phyloP scores from a whole-genome alignment of 129 eudicot species.

The Logfia minima region DNA sequence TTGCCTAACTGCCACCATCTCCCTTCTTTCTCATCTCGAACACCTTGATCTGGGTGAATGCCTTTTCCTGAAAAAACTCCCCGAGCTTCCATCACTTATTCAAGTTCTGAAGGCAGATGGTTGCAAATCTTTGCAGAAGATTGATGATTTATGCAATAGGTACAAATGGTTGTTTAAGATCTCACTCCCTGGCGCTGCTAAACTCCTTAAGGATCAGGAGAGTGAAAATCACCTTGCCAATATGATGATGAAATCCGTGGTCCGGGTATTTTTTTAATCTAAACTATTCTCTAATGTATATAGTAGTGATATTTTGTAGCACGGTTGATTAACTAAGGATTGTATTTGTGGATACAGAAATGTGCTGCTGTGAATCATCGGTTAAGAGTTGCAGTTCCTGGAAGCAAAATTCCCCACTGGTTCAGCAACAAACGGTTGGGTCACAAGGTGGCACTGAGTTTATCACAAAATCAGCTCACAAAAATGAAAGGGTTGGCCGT shows the following conservation, averaged over 20 bases:
- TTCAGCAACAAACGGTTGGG: slow-evolving; percentile 6
- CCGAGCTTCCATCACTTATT: slow-evolving; percentile 18
- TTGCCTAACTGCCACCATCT: not conserved
- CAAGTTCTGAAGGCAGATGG: slow-evolving; percentile 25
- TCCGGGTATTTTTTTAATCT: slow-evolving; percentile 12
- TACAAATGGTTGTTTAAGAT: slow-evolving; percentile 15
- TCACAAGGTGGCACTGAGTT: not conserved
- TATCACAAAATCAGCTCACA: slow-evolving; percentile 13
- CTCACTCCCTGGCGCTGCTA: slow-evolving; percentile 1
- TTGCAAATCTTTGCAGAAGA: slow-evolving; percentile 14
- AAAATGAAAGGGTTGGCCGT: slow-evolving; percentile 14
- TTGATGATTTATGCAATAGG: slow-evolving; percentile 1
- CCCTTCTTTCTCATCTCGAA: not conserved
- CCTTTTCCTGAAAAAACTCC: not conserved
- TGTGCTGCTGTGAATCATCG: slow-evolving; percentile 24
- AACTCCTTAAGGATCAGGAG: slow-evolving; percentile 11
- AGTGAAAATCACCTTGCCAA: slow-evolving; percentile 3
- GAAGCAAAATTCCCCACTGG: slow-evolving; percentile 14
- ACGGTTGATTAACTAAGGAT: not conserved
- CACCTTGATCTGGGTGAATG: slow-evolving; percentile 16
- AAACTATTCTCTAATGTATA: not conserved
- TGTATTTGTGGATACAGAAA: not conserved
- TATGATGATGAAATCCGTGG: slow-evolving; percentile 12
- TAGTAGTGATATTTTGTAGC: not conserved
- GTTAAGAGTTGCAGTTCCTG: slow-evolving; percentile 1